Evolutionary conservation across 129 eudicot species (phyloP), one percentile per base, ranked within the genome.

Genomic region (Artemisia argyi): DNA sequence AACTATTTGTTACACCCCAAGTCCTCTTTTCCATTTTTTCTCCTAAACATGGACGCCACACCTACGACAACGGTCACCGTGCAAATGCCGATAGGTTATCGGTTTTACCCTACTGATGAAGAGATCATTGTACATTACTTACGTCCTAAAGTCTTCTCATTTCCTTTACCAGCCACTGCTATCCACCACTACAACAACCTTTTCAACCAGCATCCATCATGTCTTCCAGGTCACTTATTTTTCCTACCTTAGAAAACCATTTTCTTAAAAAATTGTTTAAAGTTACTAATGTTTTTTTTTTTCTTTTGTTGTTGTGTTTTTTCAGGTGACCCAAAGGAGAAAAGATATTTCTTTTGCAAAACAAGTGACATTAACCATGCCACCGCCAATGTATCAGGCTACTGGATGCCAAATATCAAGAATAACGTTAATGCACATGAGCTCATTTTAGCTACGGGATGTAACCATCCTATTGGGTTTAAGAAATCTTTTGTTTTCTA

Each of bases 381-480:
- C 51, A 7, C 22, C 22, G 1, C 70, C 5, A 48, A 48, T 73
- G 39, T 19, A 8, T 17, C 6, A 5, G 78, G 71, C 16, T 74
- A 52, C 55, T 74, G 78, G 78, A 74, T 63, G 63, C 78, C 78
- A 18, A 50, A 10, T 30, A 8, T 17, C 2, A 74, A 12, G 9
- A 57, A 58, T 7, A 57, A 52, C 61, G 54, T 51, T 3, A 57
- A 52, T 61, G 54, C 62, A 51, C 71, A 74, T 52, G 42, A 53
- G 24, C 70, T 74, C 17, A 74, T 74, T 74, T 63, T 74, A 39
- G 78, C 72, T 7, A 39, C 72, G 3, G 78, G 78, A 2, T 74
- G 78, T 39, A 74, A 74, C 71, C 78, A 64, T 35, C 78, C 78
- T 17, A 74, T 74, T 17, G 78, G 78, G 15, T 74, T 63, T 72